Conservation (phyloP, 1,284 basidiomycete genomes). For the Cryptococcus jaspeensis region DNA sequence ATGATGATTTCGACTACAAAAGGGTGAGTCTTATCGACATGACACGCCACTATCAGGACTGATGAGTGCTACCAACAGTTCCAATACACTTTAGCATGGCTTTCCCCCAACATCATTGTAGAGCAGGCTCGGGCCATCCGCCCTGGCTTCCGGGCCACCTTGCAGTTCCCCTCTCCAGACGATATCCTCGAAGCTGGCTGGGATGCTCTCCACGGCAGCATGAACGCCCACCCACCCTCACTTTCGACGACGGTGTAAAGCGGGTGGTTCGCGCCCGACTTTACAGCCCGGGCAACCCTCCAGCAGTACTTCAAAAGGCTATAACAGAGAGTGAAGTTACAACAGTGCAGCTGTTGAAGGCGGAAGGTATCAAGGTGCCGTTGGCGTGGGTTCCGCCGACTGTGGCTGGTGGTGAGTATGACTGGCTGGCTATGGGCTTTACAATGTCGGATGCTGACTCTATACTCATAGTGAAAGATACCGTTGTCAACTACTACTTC, state of each 20-base stretch:
- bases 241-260: constrained; percentile 1
- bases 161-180: background rate
- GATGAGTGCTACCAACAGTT: too few species aligned
- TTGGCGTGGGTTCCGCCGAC: background rate
- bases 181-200: background rate
- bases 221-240: constrained; percentile 8
- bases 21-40: too few species aligned
- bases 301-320: background rate
- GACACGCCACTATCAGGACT: too few species aligned
- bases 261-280: constrained; percentile 6
- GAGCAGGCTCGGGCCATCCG: constrained; percentile 1
- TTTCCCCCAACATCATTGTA: too few species aligned
- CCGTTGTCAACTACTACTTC: background rate
- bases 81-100: too few species aligned
- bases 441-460: too few species aligned
- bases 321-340: constrained; percentile 3
- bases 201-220: background rate
- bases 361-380: background rate
- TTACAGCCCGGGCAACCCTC: background rate
- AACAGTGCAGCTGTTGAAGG: background rate
- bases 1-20: too few species aligned
- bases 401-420: background rate
- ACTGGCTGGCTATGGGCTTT: too few species aligned
- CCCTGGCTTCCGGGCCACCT: background rate
- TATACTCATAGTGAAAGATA: too few species aligned